Evolutionary conservation across 2,329 filamentous ascomycete genomes (phyloP), one percentile per base, ranked within the genome.

Genomic region (Exophiala calicioides): DNA sequence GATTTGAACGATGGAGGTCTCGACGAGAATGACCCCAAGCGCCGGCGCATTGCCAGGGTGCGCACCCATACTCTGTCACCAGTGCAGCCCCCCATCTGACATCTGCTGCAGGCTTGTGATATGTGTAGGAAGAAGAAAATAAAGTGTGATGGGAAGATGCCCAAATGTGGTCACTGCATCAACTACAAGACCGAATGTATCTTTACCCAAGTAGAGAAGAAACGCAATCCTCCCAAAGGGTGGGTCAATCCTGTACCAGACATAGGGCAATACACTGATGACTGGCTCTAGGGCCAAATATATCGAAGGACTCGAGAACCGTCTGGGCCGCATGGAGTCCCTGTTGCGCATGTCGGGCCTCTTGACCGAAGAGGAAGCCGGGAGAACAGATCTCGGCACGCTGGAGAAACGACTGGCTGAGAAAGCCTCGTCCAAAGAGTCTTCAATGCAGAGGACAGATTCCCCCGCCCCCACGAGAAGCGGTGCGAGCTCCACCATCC

Each of bases 181-280:
- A 97, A 96, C 68, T 96, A 96, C 76, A 96, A 96, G 77, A 96
- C 90, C 4, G 90, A 95, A 61, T 98, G 91, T 68, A 81, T 95
- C 59, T 97, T 97, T 65, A 97, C 93, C 1, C 90, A 95, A 66
- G 90, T 97, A 27, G 93, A 98, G 74, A 98, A 98, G 82, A 98
- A 98, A 78, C 81, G 93, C 49, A 93, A 87, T 67, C 91, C 93
- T 42, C 93, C 91, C 1, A 98, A 97, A 76, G 91, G 93, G 90
- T 95, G 78, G 57, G 79, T 67, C n/a, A 16, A 18, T 6, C 18
- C 24, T 26, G 19, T 12, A 19, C 9, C 23, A 21, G 16, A 5
- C 13, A 23, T 5, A 21, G n/a, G 18, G 21, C n/a, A 12, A 26
- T 8, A 23, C 10, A 20, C 45, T 42, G 44, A 50, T 34, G 33